Evolutionary conservation across 495 filamentous ascomycete genomes (phyloP), one percentile per base, ranked within the genome.

Genomic region (Physcia stellaris): DNA sequence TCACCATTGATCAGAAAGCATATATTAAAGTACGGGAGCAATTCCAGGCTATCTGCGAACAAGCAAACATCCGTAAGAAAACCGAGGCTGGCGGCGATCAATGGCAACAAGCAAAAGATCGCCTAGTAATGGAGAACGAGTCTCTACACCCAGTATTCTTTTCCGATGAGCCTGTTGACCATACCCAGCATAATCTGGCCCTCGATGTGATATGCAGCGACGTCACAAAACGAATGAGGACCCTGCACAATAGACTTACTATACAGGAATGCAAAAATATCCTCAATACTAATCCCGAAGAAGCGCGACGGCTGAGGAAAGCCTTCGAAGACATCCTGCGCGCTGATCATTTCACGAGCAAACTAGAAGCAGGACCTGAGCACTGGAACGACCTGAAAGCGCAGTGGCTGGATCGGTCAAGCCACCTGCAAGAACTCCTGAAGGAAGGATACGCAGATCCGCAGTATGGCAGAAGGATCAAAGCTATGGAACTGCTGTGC

Each of bases 171-270:
- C 57, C 55, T 30, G 41, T 52, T 4, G 63, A 75, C 26, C 68
- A 73, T 31, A 55, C 19, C 29, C 59, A 49, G 23, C 56, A 63
- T 29, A 63, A 70, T 34, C 53, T 62, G n/a, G 77, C 83, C 1
- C 61, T 90, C 6, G 83, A 90, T 57, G 68, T 83, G 19, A 74
- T 90, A 18, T 83, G 79, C 49, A 76, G 66, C n/a, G 80, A 87
- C 54, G 80, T 87, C 33, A 85, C 80, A 6, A 90, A 90, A 56
- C 63, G 77, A 18, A 79, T 86, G 66, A 67, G 83, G 27, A 77
- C 68, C 1, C 38, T 71, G 21, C 67, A 72, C 38, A 61, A 60
- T n/a, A 59, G 64, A 20, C 74, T 87, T 63, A 78, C 73, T 3
- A 69, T 86, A 32, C 69, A 72, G 22, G 78, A 85, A 42, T 80